Conservation (phyloP, 2,329 filamentous ascomycete genomes). For the Mollisia scopiformis region DNA sequence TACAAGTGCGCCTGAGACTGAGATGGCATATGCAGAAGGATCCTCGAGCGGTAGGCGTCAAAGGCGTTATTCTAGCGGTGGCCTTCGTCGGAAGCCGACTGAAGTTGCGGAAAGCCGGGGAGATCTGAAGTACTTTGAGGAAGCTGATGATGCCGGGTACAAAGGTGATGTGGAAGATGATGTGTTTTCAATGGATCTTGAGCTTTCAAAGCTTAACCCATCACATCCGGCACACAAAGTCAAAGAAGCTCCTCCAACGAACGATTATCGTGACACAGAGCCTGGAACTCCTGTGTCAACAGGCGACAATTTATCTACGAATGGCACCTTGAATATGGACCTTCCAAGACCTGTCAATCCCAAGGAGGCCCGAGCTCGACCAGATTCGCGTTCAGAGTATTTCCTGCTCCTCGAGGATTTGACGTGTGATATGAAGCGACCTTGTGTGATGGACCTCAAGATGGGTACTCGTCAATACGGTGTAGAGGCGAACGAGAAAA, state of each 20-base stretch:
- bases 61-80: conserved; percentile 85
- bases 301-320: background rate
- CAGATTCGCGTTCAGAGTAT: conserved; percentile 76
- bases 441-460: conserved; percentile 96
- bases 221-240: background rate
- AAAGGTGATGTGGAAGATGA: conserved; percentile 73
- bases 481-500: conserved; percentile 87
- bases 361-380: conserved; percentile 71
- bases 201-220: conserved; percentile 15
- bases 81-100: conserved; percentile 72
- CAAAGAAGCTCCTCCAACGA: background rate
- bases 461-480: conserved; percentile 99
- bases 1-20: conserved; percentile 66
- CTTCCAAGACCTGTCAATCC: conserved; percentile 68
- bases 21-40: conserved; percentile 41
- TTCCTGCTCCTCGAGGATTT: conserved; percentile 94
- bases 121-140: conserved; percentile 88
- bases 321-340: conserved; percentile 9
- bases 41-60: conserved; percentile 44
- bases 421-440: conserved; percentile 93
- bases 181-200: conserved; percentile 68
- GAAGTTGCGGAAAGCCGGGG: conserved; percentile 73
- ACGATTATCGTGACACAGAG: background rate
- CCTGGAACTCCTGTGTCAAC: background rate
- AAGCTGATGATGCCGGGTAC: conserved; percentile 83